Conservation (phyloP, 805 yeast species). For the Zygoascus biomembranicola region DNA sequence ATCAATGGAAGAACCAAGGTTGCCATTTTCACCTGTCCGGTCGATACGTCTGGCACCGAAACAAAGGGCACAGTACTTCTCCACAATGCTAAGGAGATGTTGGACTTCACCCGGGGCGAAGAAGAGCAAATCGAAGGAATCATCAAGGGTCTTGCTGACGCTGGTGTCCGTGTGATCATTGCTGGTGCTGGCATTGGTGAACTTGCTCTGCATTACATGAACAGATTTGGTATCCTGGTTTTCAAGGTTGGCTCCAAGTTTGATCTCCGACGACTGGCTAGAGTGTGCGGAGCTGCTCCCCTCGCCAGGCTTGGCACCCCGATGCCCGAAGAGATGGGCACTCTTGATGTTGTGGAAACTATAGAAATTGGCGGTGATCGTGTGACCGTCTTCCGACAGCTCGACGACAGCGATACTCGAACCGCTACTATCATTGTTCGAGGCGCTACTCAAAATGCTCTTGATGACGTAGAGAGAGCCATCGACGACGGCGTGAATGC, state of each 20-base stretch:
- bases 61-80: slow-evolving; percentile 95
- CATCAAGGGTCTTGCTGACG: slow-evolving; percentile 70
- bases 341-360: slow-evolving; percentile 79
- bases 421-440: slow-evolving; percentile 91
- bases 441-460: slow-evolving; percentile 90
- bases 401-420: slow-evolving; percentile 45
- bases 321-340: slow-evolving; percentile 87
- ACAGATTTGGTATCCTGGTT: slow-evolving; percentile 76
- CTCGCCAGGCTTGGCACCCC: slow-evolving; percentile 92
- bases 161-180: slow-evolving; percentile 80
- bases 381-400: slow-evolving; percentile 86
- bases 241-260: slow-evolving; percentile 89
- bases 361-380: slow-evolving; percentile 96
- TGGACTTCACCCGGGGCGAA: slow-evolving; percentile 92
- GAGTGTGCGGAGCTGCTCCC: slow-evolving; percentile 97
- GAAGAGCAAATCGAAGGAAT: slow-evolving; percentile 84
- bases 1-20: slow-evolving; percentile 63
- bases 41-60: slow-evolving; percentile 94
- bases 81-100: slow-evolving; percentile 95
- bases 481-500: slow-evolving; percentile 95
- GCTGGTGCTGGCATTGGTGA: slow-evolving; percentile 96
- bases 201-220: slow-evolving; percentile 83
- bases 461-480: slow-evolving; percentile 95
- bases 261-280: slow-evolving; percentile 85
- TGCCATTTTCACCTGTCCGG: slow-evolving; percentile 87